phyloP scores from a whole-genome alignment of 1,284 basidiomycete genomes.

The Irpex rosettiformis region DNA sequence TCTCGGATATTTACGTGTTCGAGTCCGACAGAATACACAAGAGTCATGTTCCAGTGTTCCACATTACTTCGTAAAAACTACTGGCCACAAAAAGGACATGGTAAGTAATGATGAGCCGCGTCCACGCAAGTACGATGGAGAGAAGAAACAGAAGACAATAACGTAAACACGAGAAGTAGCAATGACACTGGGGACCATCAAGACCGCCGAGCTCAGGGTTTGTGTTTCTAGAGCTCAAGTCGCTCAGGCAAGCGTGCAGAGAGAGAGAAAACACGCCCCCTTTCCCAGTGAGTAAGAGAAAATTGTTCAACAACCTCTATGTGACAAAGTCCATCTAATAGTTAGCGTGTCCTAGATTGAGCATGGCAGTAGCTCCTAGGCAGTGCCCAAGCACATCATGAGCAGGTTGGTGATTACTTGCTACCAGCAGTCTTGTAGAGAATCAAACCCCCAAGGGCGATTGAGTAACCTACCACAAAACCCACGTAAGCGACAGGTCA shows the following conservation, averaged over 20 bases:
- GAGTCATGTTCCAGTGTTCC: too few relatives aligned
- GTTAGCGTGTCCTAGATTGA: neutral
- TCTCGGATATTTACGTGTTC: too few relatives aligned
- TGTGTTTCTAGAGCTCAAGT: neutral
- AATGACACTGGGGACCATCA: neutral
- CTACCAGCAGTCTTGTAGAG: slow-evolving; percentile 78
- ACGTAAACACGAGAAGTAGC: too few relatives aligned
- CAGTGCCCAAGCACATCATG: neutral
- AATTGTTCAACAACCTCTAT: neutral
- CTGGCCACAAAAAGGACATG: neutral
- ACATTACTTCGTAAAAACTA: neutral
- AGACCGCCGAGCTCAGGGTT: neutral
- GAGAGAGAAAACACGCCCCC: neutral
- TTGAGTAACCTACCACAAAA: slow-evolving; percentile 58
- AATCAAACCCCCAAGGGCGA: slow-evolving; percentile 78
- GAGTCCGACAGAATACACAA: too few relatives aligned
- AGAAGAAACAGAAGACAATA: neutral
- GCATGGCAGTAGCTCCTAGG: neutral
- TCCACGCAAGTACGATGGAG: neutral
- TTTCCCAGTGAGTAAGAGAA: neutral
- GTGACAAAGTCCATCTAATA: neutral
- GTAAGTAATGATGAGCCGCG: neutral
- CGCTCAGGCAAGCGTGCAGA: neutral
- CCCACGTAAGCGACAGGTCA: neutral
- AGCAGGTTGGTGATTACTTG: slow-evolving; percentile 38